Conservation (phyloP, 345 rosid genomes). For the Eutrema heterophyllum region DNA sequence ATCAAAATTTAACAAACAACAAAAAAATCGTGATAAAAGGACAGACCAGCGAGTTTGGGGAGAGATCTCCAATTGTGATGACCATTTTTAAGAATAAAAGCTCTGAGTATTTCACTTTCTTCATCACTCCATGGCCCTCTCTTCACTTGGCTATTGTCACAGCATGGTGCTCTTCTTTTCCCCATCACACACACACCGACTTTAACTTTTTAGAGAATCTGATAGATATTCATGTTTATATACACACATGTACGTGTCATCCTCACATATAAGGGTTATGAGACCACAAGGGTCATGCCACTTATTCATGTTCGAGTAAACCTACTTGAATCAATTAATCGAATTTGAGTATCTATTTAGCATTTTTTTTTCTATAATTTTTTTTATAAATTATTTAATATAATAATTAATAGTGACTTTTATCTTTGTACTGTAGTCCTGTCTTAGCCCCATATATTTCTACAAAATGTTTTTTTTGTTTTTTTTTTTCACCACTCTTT, state of each 20-base stretch:
- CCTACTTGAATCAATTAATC: neutral
- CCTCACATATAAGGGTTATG: neutral
- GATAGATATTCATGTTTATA: neutral
- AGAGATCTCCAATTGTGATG: slow-evolving; percentile 27
- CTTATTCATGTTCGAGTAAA: neutral
- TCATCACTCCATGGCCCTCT: slow-evolving; percentile 31
- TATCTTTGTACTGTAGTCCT: no score
- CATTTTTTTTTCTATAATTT: neutral
- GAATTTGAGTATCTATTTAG: neutral
- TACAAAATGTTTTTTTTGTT: neutral
- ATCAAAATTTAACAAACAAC: no score
- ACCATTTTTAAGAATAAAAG: slow-evolving; percentile 16
- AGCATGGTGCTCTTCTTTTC: slow-evolving; percentile 22
- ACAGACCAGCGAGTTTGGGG: slow-evolving; percentile 30
- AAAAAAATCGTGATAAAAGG: neutral
- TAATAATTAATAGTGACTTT: no score
- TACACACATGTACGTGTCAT: slow-evolving; percentile 10
- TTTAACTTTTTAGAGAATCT: slow-evolving; percentile 2
- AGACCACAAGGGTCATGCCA: slow-evolving; percentile 30
- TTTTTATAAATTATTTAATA: no score
- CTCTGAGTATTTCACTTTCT: slow-evolving; percentile 25
- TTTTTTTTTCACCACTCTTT: neutral
- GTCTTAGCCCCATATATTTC: neutral
- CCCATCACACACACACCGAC: slow-evolving; percentile 1
- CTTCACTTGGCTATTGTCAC: slow-evolving; percentile 25